Evolutionary conservation across 257 asterid genomes (phyloP).

Genomic region (Echium plantagineum): DNA sequence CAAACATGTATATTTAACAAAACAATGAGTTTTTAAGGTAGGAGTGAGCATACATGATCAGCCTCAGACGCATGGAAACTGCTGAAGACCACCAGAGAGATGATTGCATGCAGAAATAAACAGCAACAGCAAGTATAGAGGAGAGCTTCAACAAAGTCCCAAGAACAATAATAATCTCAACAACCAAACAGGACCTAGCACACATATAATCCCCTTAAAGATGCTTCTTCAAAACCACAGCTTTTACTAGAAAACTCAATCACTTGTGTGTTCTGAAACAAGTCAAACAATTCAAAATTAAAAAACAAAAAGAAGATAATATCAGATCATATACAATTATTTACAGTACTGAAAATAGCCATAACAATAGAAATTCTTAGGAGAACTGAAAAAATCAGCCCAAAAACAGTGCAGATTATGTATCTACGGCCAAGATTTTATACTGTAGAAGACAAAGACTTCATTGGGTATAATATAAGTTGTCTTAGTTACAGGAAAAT

Average conservation of each 20-base stretch:
- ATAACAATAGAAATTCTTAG: not conserved
- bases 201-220: slow-evolving; percentile 62
- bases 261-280: not conserved
- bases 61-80: slow-evolving; percentile 99
- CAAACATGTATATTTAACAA: not conserved
- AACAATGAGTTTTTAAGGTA: slow-evolving; percentile 20
- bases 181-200: slow-evolving; percentile 48
- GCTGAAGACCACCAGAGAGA: slow-evolving; percentile 64
- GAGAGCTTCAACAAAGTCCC: slow-evolving; percentile 56
- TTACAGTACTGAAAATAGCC: not conserved
- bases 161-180: slow-evolving; percentile 41
- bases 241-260: not conserved
- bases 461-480: too few species aligned
- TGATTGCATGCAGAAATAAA: slow-evolving; percentile 25
- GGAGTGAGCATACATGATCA: slow-evolving; percentile 45
- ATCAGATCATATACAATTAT: slow-evolving; percentile 25
- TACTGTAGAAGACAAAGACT: too few species aligned
- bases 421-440: too few species aligned
- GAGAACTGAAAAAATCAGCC: not conserved
- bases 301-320: slow-evolving; percentile 11
- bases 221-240: slow-evolving; percentile 14
- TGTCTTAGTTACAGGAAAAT: not conserved
- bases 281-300: not conserved
- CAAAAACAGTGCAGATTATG: slow-evolving; percentile 33
- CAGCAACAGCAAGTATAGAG: slow-evolving; percentile 13